A percentile compares a stretch with the other conserved stretches of the same genome.
phyloP scores from a whole-genome alignment of 2,329 filamentous ascomycete genomes.

The Cercospora sojina region DNA sequence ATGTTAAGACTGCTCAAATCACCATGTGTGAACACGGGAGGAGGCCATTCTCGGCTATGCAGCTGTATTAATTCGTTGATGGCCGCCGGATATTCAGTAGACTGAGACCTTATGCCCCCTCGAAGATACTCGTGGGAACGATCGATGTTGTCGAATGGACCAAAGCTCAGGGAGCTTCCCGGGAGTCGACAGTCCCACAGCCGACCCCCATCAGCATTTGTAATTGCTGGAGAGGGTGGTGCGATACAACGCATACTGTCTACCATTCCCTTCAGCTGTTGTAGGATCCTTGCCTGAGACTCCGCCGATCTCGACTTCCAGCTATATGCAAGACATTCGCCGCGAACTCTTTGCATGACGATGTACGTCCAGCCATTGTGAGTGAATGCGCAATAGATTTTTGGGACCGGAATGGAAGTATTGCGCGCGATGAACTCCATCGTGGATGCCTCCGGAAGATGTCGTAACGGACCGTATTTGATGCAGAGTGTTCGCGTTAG shows the following conservation, averaged over 20 bases:
- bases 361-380: conserved; percentile 14
- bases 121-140: conserved; percentile 18
- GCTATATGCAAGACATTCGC: neutral
- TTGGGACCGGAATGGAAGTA: conserved; percentile 18
- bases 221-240: neutral
- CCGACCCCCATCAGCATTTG: conserved; percentile 10
- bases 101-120: neutral
- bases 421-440: conserved; percentile 16
- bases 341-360: conserved; percentile 11
- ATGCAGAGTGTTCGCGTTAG: conserved; percentile 3
- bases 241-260: neutral
- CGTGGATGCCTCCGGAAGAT: conserved; percentile 10
- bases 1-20: conserved; percentile 51
- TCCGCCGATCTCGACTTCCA: conserved; percentile 5
- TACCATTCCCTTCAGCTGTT: conserved; percentile 15
- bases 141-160: conserved; percentile 16
- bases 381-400: conserved; percentile 16
- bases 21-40: conserved; percentile 51
- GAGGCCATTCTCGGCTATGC: conserved; percentile 36
- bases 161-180: conserved; percentile 2
- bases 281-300: conserved; percentile 7
- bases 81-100: neutral
- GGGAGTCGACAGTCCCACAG: conserved; percentile 17
- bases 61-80: neutral
- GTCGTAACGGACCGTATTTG: conserved; percentile 10